A percentile compares a stretch with the other conserved stretches of the same genome.
Conservation (phyloP, 208 protist genomes). For the Trypanosoma theileri region DNA sequence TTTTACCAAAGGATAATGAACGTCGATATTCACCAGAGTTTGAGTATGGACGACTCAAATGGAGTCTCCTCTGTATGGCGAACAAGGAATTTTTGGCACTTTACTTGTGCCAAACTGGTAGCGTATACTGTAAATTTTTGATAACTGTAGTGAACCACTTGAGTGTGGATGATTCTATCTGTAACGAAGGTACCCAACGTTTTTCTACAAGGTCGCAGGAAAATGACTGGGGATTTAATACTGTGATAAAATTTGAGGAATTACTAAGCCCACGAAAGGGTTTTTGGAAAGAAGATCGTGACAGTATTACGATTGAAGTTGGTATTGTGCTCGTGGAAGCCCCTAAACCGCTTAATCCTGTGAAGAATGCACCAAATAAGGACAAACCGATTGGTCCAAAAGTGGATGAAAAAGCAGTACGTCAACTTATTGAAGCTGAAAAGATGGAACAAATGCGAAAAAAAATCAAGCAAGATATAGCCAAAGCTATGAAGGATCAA, state of each 20-base stretch:
- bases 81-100: conserved; percentile 88
- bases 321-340: conserved; percentile 87
- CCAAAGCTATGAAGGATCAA: conserved; percentile 76
- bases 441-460: conserved; percentile 68
- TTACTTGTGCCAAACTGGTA: conserved; percentile 90
- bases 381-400: conserved; percentile 49
- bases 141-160: conserved; percentile 87
- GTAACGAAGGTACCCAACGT: conserved; percentile 89
- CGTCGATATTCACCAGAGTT: conserved; percentile 91
- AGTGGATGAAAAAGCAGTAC: conserved; percentile 70
- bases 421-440: conserved; percentile 79
- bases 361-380: conserved; percentile 58
- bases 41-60: conserved; percentile 82
- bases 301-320: conserved; percentile 90
- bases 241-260: conserved; percentile 83
- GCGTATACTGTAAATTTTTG: conserved; percentile 91
- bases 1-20: conserved; percentile 82
- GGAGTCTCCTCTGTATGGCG: conserved; percentile 90
- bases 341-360: conserved; percentile 40
- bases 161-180: conserved; percentile 86
- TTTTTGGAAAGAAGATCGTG: conserved; percentile 64
- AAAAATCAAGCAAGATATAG: conserved; percentile 81
- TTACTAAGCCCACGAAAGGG: conserved; percentile 76
- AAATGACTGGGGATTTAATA: conserved; percentile 93
- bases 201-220: conserved; percentile 84